phyloP scores from a whole-genome alignment of 805 yeast species.

The Spathaspora arborariae region DNA sequence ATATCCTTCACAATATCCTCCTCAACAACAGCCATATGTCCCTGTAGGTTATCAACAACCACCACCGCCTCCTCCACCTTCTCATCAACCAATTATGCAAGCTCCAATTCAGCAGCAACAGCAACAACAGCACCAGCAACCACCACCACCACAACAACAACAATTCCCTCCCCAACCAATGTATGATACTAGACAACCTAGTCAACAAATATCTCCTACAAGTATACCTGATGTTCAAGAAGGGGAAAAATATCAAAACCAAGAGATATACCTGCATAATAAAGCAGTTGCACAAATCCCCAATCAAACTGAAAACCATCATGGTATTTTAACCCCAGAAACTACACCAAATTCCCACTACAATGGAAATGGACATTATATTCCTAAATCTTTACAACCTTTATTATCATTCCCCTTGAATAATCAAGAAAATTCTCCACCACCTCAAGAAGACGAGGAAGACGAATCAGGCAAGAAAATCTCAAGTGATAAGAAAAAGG shows the following conservation, averaged over 20 bases:
- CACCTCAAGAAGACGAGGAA: neutral
- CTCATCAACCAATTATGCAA: neutral
- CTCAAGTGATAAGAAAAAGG: neutral
- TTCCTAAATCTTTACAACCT: constrained; percentile 12
- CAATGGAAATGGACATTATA: constrained; percentile 1
- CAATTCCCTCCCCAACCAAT: neutral
- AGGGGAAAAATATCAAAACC: neutral
- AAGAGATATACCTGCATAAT: neutral
- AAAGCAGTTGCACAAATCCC: constrained; percentile 1
- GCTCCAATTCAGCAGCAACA: neutral
- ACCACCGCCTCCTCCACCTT: constrained; percentile 2
- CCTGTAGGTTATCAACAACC: neutral
- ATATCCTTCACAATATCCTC: constrained; percentile 1
- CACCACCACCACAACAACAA: neutral
- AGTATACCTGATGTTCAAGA: neutral
- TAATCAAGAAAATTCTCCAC: neutral
- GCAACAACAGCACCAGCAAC: neutral
- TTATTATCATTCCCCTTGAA: constrained; percentile 10
- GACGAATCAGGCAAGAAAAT: neutral
- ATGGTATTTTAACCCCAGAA: constrained; percentile 7
- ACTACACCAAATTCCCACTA: constrained; percentile 5
- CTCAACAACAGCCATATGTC: constrained; percentile 1
- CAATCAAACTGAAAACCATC: neutral
- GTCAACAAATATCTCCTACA: neutral
- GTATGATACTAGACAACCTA: neutral